Conservation (phyloP, 306 rosid species). For the Prunus mongolica region DNA sequence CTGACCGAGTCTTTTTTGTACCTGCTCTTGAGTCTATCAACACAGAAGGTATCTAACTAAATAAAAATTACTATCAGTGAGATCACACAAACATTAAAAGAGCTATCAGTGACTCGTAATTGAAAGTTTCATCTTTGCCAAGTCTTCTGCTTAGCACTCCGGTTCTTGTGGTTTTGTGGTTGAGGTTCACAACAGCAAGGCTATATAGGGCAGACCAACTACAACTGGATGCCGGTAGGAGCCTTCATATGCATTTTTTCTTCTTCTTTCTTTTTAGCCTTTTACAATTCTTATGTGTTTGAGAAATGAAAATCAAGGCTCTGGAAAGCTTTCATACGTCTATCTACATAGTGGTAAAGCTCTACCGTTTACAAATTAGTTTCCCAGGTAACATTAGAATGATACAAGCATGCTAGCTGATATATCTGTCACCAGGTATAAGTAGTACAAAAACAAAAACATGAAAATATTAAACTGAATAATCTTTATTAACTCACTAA, state of each 20-base stretch:
- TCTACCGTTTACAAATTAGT: not conserved
- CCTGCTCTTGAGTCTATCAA: not conserved
- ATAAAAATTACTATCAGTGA: not conserved
- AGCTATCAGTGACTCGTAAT: not conserved
- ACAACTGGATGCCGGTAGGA: constrained; percentile 28
- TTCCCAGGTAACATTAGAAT: not conserved
- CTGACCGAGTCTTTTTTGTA: constrained; percentile 19
- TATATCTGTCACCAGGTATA: not conserved
- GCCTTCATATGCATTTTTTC: not conserved
- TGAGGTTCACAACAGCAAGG: constrained; percentile 8
- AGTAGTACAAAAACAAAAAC: not conserved
- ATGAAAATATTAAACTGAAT: not conserved
- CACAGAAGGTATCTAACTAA: not conserved
- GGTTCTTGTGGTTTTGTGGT: not conserved
- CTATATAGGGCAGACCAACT: not conserved
- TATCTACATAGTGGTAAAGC: too few species aligned
- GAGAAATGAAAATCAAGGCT: not conserved
- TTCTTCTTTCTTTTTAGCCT: not conserved
- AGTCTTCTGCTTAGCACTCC: not conserved
- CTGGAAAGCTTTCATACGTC: not conserved
- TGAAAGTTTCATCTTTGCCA: not conserved
- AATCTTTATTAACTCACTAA: not conserved
- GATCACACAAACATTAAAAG: not conserved
- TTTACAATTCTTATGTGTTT: not conserved
- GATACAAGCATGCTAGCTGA: not conserved